These are phyloP conservation scores for Calocybe gangraenosa DNA, from an alignment of 768 basidiomycete genomes.

Conservation along the genomic window DNA sequence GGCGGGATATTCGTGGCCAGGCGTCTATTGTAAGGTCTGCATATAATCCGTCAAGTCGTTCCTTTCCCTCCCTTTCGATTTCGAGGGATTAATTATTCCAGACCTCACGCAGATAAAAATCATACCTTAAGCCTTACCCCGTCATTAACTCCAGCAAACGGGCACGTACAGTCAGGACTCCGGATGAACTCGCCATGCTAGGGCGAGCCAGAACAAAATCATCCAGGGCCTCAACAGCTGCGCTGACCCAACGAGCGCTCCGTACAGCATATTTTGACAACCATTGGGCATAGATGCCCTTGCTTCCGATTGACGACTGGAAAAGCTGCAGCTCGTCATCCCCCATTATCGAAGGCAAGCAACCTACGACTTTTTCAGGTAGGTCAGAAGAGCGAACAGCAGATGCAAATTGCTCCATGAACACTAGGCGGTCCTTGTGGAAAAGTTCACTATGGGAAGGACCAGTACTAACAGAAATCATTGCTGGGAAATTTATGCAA, in stretches of 20 bases:
- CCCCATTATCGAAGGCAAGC: slow-evolving; percentile 7
- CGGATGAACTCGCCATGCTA: neutral
- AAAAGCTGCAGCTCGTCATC: slow-evolving; percentile 3
- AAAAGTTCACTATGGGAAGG: slow-evolving; percentile 7
- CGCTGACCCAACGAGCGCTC: no score
- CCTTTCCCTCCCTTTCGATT: no score
- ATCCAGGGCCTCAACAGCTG: neutral
- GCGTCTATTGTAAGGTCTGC: no score
- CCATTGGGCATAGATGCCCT: slow-evolving; percentile 7
- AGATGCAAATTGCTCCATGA: slow-evolving; percentile 9
- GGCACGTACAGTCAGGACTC: neutral
- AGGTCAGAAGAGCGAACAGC: slow-evolving; percentile 6
- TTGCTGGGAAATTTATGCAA: slow-evolving; percentile 4
- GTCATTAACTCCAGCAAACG: neutral
- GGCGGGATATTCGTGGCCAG: no score
- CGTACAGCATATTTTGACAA: slow-evolving; percentile 1
- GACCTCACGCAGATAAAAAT: no score
- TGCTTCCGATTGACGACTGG: slow-evolving; percentile 6
- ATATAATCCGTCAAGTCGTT: no score
- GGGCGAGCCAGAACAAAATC: neutral
- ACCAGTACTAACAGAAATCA: slow-evolving; percentile 1
- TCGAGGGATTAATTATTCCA: no score
- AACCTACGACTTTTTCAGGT: slow-evolving; percentile 6
- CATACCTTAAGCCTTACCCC: no score
- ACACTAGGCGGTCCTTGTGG: slow-evolving; percentile 7